A percentile compares a stretch with the other conserved stretches of the same genome.
phyloP scores from a whole-genome alignment of 441 rosid species.

The Populus hybrid region DNA sequence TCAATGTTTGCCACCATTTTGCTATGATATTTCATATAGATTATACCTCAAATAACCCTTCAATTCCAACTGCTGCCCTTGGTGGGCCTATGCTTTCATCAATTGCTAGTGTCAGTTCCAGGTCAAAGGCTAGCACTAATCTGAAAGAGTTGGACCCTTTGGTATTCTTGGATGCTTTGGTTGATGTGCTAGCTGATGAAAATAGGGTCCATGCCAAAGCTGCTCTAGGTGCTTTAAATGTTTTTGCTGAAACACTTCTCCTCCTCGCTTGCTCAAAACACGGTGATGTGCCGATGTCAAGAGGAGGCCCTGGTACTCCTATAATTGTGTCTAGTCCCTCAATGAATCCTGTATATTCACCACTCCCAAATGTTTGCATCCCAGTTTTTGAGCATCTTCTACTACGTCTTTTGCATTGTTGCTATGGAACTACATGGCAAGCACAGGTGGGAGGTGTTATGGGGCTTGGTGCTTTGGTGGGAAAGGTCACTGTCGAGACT shows the following conservation, averaged over 20 bases:
- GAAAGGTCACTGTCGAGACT: slow-evolving; percentile 95
- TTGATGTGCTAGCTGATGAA: slow-evolving; percentile 91
- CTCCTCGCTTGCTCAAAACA: slow-evolving; percentile 90
- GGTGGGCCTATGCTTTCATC: slow-evolving; percentile 59
- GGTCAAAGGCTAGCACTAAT: slow-evolving; percentile 59
- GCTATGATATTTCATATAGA: slow-evolving; percentile 87
- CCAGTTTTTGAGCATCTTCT: slow-evolving; percentile 98
- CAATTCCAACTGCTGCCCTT: slow-evolving; percentile 35
- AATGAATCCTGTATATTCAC: slow-evolving; percentile 94
- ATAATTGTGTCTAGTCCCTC: slow-evolving; percentile 99
- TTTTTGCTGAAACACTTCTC: slow-evolving; percentile 87
- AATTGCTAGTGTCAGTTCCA: slow-evolving; percentile 43
- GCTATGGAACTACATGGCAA: slow-evolving; percentile 97
- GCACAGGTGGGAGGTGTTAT: slow-evolving; percentile 99
- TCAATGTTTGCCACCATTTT: slow-evolving; percentile 86
- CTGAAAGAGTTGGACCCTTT: slow-evolving; percentile 89
- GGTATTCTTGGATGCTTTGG: slow-evolving; percentile 89
- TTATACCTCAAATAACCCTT: slow-evolving; percentile 48
- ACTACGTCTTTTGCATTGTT: slow-evolving; percentile 95
- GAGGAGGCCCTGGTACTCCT: slow-evolving; percentile 85
- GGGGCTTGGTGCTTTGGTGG: slow-evolving; percentile 96
- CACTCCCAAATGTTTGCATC: slow-evolving; percentile 84
- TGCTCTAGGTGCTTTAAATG: slow-evolving; percentile 77
- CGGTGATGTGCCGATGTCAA: slow-evolving; percentile 71
- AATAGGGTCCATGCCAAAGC: slow-evolving; percentile 91